Base-by-base conservation (phyloP, 2,329 filamentous ascomycete genomes). In the Trichoderma citrinoviride region DNA sequence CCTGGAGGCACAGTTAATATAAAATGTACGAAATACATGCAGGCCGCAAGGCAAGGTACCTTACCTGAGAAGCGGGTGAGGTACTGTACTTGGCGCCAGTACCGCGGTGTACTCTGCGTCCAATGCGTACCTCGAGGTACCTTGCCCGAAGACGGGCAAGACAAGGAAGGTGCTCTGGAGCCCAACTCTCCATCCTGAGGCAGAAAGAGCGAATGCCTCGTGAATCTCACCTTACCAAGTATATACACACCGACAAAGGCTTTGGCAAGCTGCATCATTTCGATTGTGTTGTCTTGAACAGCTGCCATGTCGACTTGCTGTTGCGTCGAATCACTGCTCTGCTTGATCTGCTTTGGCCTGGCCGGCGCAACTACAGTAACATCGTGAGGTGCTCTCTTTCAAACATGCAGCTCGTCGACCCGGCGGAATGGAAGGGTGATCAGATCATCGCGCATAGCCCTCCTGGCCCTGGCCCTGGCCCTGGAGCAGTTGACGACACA, bases 401-500 rank as follows among this genome's bases (percentile, higher is more conserved):
- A 15, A 33, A 29, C 44, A 17, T 60, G 56, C 29, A 41, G 33
- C 21, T 23, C 29, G 46, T 29, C 56, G 44, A 27, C 44, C 56
- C 46, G 29, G 56, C 33, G 56, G 46, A 21, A 41, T 60, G 56
- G 44, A 27, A 56, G 53, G 44, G n/a, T 19, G 33, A 50, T 60
- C 56, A 41, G 56, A 41, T 60, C 44, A 21, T 40, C 21, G 19
- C 46, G 56, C 44, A 60, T 47, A 60, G 44, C 56, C 56, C 37
- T 61, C 57, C 12, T 43, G 10, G 37, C 21, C 43, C 46, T 61
- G 57, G 37, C 33, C 3, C 47, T 23, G 21, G 29, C 17, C 57
- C 46, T 52, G 33, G 23, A 61, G 37, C 25, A n/a, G 29, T 60
- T 12, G 44, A 61, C 15, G 47, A 21, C 23, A 12, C 33, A 49